A percentile compares a stretch with the other conserved stretches of the same genome.
Conservation (phyloP, 139 green algal genomes). For the Closterium sp. region DNA sequence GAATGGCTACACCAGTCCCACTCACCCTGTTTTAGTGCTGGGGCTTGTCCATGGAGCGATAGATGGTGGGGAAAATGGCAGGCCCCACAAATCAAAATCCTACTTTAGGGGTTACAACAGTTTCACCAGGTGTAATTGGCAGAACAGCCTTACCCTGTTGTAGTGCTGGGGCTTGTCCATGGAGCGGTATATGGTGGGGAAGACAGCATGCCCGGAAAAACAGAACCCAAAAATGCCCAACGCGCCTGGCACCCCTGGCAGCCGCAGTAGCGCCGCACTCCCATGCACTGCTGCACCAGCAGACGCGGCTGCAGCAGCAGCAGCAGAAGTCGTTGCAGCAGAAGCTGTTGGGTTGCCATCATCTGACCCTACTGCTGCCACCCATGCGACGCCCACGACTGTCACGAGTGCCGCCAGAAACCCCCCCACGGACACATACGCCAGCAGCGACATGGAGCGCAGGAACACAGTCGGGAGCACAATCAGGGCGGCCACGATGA, state of each 20-base stretch:
- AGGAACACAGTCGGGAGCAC: constrained; percentile 18
- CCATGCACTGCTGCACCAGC: not conserved
- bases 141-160: not conserved
- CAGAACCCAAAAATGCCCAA: constrained; percentile 31
- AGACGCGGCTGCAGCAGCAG: not conserved
- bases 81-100: constrained; percentile 14
- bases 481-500: constrained; percentile 7
- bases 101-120: not conserved
- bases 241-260: not conserved
- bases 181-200: constrained; percentile 28
- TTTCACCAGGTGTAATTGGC: not conserved
- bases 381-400: constrained; percentile 12
- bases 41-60: constrained; percentile 7
- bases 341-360: too few species aligned
- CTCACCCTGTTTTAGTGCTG: not conserved
- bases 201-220: constrained; percentile 28
- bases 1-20: too few species aligned
- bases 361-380: not conserved
- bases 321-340: not conserved
- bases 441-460: not conserved
- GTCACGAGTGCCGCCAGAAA: constrained; percentile 15
- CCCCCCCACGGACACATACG: constrained; percentile 27
- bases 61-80: constrained; percentile 20
- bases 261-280: not conserved
- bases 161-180: not conserved